Evolutionary conservation across 179 eudicot genomes (phyloP).

Genomic region (Monotropa hypopitys): DNA sequence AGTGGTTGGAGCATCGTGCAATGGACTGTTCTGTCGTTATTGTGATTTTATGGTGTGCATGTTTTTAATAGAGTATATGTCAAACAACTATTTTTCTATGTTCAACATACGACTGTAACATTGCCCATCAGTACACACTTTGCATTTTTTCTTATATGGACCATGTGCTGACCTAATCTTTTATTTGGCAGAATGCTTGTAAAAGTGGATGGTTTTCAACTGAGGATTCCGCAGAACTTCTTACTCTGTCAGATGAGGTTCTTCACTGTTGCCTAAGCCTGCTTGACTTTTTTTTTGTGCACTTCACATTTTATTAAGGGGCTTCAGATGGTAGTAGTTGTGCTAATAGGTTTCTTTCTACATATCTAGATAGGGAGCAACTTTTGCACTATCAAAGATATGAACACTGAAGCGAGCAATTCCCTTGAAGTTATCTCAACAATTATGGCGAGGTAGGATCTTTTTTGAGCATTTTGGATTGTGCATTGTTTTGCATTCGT

Average conservation of each 20-base stretch:
- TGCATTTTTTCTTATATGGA: neutral
- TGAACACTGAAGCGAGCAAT: conserved; percentile 24
- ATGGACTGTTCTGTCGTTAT: neutral
- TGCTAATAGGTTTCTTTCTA: conserved; percentile 9
- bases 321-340: neutral
- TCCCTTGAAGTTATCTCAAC: conserved; percentile 34
- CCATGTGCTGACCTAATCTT: neutral
- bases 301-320: neutral
- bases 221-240: conserved; percentile 50
- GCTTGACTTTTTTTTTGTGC: conserved; percentile 6
- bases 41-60: neutral
- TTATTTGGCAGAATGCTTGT: conserved; percentile 61
- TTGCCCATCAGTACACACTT: neutral
- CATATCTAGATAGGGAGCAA: conserved; percentile 31
- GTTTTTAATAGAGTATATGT: neutral
- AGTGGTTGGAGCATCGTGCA: neutral
- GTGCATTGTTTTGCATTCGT: neutral
- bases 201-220: conserved; percentile 56
- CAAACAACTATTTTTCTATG: neutral
- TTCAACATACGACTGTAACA: neutral
- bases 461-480: neutral
- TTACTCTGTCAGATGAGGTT: conserved; percentile 61
- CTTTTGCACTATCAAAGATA: conserved; percentile 31
- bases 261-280: neutral
- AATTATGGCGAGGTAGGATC: conserved; percentile 47